Base-by-base conservation (phyloP, 208 protist genomes). In the Herpetomonas tarakana region DNA sequence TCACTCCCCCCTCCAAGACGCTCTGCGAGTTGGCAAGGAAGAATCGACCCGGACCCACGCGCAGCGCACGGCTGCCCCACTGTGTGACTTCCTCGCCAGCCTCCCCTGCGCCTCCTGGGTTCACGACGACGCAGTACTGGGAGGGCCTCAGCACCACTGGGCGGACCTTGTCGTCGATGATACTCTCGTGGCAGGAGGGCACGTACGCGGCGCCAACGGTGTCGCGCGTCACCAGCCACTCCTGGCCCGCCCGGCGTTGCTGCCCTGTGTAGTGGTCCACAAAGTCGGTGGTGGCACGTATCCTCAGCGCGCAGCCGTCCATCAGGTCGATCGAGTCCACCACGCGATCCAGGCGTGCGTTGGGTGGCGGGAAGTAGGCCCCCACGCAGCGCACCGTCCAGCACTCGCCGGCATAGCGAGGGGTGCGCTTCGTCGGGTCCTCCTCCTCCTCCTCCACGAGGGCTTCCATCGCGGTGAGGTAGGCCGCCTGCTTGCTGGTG, bases 221-320 rank as follows among this genome's bases (percentile, higher is more conserved):
- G 21, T 53, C 44, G 38, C 71, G 45, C 22, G 87, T 96, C 21
- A 97, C 78, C 38, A 97, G 81, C 92, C 91, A 97, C 61, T 78
- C 50, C 41, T 96, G 83, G 4, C 82, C 73, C 4, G 70, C 51
- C 18, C 18, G 28, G 0, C 78, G 62, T 25, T 66, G 28, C 16
- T 31, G 28, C 0, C 65, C 74, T 30, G 66, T 81, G 51, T 54
- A 67, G 0, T 0, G 3, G 55, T 98, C 94, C 16, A 38, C 61
- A 61, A 96, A 97, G 27, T 75, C 75, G 46, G 60, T 53, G n/a
- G 60, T 63, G 21, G 93, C 93, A n/a, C 71, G 64, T 11, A 97
- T 45, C 50, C 90, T 86, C 18, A 98, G 62, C 9, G 92, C 94
- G 47, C 68, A 77, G 27, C 61, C 82, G 1, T 81, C 67, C 2